These are phyloP conservation scores for Ichthyophthirius multifiliis DNA, from an alignment of 169 alveolate species.

Conservation along the genomic window DNA sequence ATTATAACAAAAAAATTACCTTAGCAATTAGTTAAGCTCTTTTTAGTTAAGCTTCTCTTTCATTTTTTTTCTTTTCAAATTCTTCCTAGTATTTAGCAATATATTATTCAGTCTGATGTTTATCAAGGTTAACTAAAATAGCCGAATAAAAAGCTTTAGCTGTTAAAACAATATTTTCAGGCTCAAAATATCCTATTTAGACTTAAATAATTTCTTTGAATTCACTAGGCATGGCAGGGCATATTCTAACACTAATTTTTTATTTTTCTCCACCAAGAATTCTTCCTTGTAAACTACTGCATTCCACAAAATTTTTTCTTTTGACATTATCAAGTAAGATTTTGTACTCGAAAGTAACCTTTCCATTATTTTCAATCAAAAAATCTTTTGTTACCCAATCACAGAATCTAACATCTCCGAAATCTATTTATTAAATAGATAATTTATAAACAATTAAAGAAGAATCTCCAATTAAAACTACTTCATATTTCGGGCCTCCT, in stretches of 20 bases:
- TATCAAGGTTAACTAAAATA: constrained; percentile 78
- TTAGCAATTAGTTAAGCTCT: constrained; percentile 40
- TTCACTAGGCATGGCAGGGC: constrained; percentile 87
- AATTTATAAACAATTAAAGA: constrained; percentile 78
- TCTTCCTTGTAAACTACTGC: constrained; percentile 82
- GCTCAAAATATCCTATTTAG: constrained; percentile 91
- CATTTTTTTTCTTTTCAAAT: constrained; percentile 47
- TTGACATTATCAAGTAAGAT: constrained; percentile 77
- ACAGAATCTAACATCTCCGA: constrained; percentile 87
- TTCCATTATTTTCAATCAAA: constrained; percentile 86
- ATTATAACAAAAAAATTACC: no score
- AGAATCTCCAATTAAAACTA: constrained; percentile 86
- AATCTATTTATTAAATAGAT: constrained; percentile 81
- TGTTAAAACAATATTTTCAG: constrained; percentile 80
- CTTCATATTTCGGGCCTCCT: constrained; percentile 94
- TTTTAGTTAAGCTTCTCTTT: constrained; percentile 22
- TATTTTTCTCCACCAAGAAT: constrained; percentile 87
- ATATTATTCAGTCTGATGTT: constrained; percentile 72
- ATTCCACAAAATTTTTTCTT: constrained; percentile 85
- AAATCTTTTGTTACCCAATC: constrained; percentile 81
- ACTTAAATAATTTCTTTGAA: constrained; percentile 81
- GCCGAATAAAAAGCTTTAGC: constrained; percentile 91
- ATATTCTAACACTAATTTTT: constrained; percentile 78
- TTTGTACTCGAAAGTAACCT: constrained; percentile 89
- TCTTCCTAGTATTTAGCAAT: constrained; percentile 62